phyloP scores from a whole-genome alignment of 352 stramenopile species.

The Peronospora tabacina region DNA sequence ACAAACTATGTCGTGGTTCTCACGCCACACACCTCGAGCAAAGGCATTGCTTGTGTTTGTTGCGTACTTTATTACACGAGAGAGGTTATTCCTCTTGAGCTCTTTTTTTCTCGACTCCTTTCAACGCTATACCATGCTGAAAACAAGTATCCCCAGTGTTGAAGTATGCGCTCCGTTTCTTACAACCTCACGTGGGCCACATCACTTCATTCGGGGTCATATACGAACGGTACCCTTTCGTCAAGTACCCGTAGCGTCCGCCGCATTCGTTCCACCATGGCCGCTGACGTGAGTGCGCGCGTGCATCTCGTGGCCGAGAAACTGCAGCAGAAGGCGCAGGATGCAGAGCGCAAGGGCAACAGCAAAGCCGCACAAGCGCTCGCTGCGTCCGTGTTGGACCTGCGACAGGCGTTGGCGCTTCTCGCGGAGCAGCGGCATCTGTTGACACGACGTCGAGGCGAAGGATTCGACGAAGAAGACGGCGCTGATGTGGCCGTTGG shows the following conservation, averaged over 20 bases:
- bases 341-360: slow-evolving; percentile 59
- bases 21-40: too few relatives aligned
- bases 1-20: too few relatives aligned
- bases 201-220: too few relatives aligned
- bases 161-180: too few relatives aligned
- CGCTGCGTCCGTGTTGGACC: slow-evolving; percentile 39
- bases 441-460: slow-evolving; percentile 22
- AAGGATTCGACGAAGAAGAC: slow-evolving; percentile 20
- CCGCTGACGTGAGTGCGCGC: slow-evolving; percentile 48
- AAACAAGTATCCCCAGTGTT: too few relatives aligned
- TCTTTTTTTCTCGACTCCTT: too few relatives aligned
- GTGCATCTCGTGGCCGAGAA: slow-evolving; percentile 74
- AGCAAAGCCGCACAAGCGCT: slow-evolving; percentile 38
- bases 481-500: slow-evolving; percentile 22
- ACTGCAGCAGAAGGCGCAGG: slow-evolving; percentile 55
- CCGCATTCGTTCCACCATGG: slow-evolving; percentile 14
- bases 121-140: too few relatives aligned
- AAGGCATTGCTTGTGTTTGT: too few relatives aligned
- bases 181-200: too few relatives aligned
- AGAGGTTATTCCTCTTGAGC: too few relatives aligned
- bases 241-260: background rate
- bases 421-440: slow-evolving; percentile 52
- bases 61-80: too few relatives aligned
- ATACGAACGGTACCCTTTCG: too few relatives aligned
- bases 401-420: slow-evolving; percentile 45